phyloP scores from a whole-genome alignment of 352 stramenopile species.

The Globisporangium uncinulatum region DNA sequence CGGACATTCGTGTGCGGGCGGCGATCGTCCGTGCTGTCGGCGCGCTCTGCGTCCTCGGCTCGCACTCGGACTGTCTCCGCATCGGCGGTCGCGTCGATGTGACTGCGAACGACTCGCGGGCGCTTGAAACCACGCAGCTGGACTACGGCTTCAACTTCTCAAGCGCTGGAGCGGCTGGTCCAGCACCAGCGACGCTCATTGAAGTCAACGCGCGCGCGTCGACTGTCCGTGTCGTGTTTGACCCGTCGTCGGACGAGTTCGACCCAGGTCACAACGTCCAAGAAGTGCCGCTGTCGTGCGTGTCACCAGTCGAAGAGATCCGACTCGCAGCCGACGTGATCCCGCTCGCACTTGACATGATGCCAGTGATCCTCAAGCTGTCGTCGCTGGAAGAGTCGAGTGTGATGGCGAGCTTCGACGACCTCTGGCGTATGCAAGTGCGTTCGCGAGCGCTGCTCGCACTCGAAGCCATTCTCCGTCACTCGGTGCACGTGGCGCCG shows the following conservation, averaged over 20 bases:
- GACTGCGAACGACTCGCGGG: constrained; percentile 31
- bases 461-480: constrained; percentile 67
- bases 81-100: constrained; percentile 76
- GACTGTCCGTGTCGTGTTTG: constrained; percentile 76
- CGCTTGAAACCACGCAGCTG: constrained; percentile 22
- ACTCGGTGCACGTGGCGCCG: constrained; percentile 38
- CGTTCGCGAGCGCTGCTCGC: constrained; percentile 76
- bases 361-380: constrained; percentile 79
- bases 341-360: constrained; percentile 63
- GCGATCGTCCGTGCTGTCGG: constrained; percentile 78
- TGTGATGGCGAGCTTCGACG: constrained; percentile 61
- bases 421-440: constrained; percentile 81
- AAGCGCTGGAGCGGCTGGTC: constrained; percentile 17
- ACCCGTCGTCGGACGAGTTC: constrained; percentile 55
- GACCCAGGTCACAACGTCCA: constrained; percentile 82
- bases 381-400: constrained; percentile 67
- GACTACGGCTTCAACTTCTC: constrained; percentile 57
- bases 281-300: constrained; percentile 56
- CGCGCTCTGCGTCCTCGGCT: constrained; percentile 77
- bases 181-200: constrained; percentile 67
- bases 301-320: constrained; percentile 79
- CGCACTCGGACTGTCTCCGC: constrained; percentile 78
- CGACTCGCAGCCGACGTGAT: constrained; percentile 43
- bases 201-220: constrained; percentile 56
- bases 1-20: constrained; percentile 58